Base-by-base conservation (phyloP, 306 rosid species). In the Begonia fuchsioides region DNA sequence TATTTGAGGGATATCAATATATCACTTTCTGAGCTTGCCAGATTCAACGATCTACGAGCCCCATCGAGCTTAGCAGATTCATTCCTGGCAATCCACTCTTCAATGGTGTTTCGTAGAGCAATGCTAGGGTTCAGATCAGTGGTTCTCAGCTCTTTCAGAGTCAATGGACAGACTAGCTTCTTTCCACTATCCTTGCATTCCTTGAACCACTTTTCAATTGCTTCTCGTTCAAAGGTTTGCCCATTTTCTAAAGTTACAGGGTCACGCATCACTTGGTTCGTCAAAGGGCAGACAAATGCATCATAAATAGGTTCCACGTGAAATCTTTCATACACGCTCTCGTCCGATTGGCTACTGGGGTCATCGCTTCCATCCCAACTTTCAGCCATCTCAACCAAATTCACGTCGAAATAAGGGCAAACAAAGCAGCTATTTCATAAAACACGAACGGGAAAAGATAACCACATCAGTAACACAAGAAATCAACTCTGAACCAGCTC, bases 21-120 rank as follows among this genome's bases (percentile, higher is more conserved):
- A 44, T 92, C 98, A 61, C 35, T 71, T 53, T 82, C 98, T 46
- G 94, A 69, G 62, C 81, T 67, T 59, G 65, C 82, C 62, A 63
- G 46, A 67, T 77, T 85, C 60, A 92, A 62, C 2, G 92, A 73
- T 39, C 73, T 76, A 43, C 96, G 77, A 69, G 96, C 93, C 73
- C 74, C 69, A 60, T 92, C 98, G 58, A 92, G 80, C 83, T 92
- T 95, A 55, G 78, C 94, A 55, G 94, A 78, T 71, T 82, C 94
- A 60, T 92, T 92, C 75, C 98, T 92, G 7, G 94, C 72, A 69
- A 71, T 92, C 98, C 98, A 92, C 74, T 92, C 98, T 68, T 92
- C 98, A 57, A 92, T 85, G 65, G 98, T 92, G 86, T 92, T 82
- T 12, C 96, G 80, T 73, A 92, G 53, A 62, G 98, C 98, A 59